Evolutionary conservation across 1,284 basidiomycete genomes (phyloP).

Genomic region (Leccinum subrobustum): DNA sequence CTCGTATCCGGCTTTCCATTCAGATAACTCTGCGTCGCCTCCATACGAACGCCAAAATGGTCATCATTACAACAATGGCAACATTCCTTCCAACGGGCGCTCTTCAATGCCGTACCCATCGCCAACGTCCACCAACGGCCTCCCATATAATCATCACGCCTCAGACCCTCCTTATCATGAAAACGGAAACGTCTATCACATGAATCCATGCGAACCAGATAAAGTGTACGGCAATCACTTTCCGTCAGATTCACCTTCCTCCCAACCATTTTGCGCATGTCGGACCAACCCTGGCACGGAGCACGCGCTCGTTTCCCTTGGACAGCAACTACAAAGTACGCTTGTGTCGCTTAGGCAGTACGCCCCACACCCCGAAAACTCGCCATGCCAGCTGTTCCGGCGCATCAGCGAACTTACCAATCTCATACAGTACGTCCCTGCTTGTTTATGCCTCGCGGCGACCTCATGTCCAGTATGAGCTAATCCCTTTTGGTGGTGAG

Average conservation of each 20-base stretch:
- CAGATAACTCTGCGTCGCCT: conserved; percentile 33
- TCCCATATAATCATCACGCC: conserved; percentile 35
- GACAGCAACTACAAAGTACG: conserved; percentile 62
- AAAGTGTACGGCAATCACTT: conserved; percentile 43
- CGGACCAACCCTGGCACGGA: conserved; percentile 59
- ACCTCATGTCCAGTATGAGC: conserved; percentile 35
- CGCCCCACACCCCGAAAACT: conserved; percentile 53
- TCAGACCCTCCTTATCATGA: conserved; percentile 44
- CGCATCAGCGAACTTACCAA: conserved; percentile 61
- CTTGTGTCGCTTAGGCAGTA: conserved; percentile 58
- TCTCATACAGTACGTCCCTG: conserved; percentile 61
- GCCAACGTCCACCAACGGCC: conserved; percentile 35
- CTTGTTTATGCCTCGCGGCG: conserved; percentile 23
- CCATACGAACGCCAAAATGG: conserved; percentile 37
- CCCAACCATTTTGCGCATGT: conserved; percentile 56
- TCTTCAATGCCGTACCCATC: conserved; percentile 35
- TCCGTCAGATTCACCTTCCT: conserved; percentile 36
- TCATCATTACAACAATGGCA: conserved; percentile 35
- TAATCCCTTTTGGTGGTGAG: conserved; percentile 29
- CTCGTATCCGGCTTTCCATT: conserved; percentile 40
- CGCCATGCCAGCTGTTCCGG: conserved; percentile 55
- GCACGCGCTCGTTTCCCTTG: conserved; percentile 56
- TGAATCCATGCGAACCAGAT: conserved; percentile 46
- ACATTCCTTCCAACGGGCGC: conserved; percentile 29
- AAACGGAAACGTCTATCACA: conserved; percentile 42